phyloP scores from a whole-genome alignment of 2,329 filamentous ascomycete genomes.

The Verticillium nubilum region DNA sequence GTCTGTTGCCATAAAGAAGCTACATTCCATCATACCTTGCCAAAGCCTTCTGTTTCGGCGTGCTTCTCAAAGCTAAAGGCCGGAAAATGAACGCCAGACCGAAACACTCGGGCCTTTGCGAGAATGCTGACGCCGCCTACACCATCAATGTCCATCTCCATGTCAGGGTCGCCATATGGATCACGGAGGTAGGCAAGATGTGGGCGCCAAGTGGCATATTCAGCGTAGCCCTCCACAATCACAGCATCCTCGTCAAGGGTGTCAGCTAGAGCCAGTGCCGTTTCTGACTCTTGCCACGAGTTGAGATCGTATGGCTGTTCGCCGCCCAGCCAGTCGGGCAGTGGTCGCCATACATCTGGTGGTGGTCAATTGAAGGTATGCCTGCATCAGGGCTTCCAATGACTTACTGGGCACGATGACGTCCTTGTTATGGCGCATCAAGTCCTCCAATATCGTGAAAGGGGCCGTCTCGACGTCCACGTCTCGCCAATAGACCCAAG shows the following conservation, averaged over 20 bases:
- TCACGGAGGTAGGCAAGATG: conserved; percentile 95
- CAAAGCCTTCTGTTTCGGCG: conserved; percentile 96
- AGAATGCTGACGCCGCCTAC: conserved; percentile 96
- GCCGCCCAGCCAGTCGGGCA: conserved; percentile 96
- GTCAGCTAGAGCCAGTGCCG: conserved; percentile 85
- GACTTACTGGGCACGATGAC: conserved; percentile 94
- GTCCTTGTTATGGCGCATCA: conserved; percentile 99
- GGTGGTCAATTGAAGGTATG: neutral
- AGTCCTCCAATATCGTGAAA: conserved; percentile 91
- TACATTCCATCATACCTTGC: conserved; percentile 65
- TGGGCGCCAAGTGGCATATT: conserved; percentile 97
- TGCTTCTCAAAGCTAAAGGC: conserved; percentile 99
- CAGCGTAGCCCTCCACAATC: conserved; percentile 97
- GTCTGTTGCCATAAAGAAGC: no score
- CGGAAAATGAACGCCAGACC: conserved; percentile 92
- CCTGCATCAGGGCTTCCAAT: neutral
- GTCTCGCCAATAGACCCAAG: conserved; percentile 99
- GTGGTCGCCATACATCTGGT: conserved; percentile 91
- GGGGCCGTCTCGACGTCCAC: conserved; percentile 97
- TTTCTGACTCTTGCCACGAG: conserved; percentile 99
- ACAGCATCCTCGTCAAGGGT: conserved; percentile 96
- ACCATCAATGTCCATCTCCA: conserved; percentile 99
- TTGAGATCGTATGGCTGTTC: conserved; percentile 98
- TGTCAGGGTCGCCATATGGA: conserved; percentile 94
- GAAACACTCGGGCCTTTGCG: conserved; percentile 92